Conservation (phyloP, 208 protist species). For the Trypanosoma cruzi region DNA sequence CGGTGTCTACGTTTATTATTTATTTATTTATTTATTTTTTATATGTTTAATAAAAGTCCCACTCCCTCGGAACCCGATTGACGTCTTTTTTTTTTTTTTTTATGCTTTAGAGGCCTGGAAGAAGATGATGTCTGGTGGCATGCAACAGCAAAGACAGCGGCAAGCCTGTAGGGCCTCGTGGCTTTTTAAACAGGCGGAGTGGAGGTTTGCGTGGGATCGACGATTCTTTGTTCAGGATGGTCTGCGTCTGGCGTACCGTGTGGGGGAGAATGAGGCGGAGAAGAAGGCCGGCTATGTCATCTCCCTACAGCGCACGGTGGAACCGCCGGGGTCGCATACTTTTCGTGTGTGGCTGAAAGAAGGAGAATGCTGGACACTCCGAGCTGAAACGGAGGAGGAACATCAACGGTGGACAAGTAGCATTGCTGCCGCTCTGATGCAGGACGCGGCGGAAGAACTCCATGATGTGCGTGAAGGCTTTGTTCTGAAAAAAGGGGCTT, state of each 20-base stretch:
- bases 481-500: conserved; percentile 66
- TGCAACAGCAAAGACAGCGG: neutral
- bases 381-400: conserved; percentile 38
- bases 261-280: conserved; percentile 45
- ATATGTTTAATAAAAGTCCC: too few species aligned
- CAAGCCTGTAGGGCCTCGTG: neutral
- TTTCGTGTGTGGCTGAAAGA: conserved; percentile 79
- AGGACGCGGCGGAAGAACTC: neutral
- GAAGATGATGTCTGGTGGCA: conserved; percentile 1
- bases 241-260: conserved; percentile 57
- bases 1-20: neutral
- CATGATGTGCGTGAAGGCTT: conserved; percentile 29
- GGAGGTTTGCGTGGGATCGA: conserved; percentile 69
- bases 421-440: conserved; percentile 13
- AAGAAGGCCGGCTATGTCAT: conserved; percentile 57
- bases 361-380: conserved; percentile 70
- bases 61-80: too few species aligned
- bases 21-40: neutral
- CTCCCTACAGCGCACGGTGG: conserved; percentile 38
- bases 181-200: conserved; percentile 69
- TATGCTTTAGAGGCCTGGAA: neutral
- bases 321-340: conserved; percentile 25
- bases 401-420: conserved; percentile 19
- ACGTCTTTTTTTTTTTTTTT: conserved; percentile 24
- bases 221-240: conserved; percentile 67